phyloP scores from a whole-genome alignment of 2,329 filamentous ascomycete genomes.

The Xylaria sp. region DNA sequence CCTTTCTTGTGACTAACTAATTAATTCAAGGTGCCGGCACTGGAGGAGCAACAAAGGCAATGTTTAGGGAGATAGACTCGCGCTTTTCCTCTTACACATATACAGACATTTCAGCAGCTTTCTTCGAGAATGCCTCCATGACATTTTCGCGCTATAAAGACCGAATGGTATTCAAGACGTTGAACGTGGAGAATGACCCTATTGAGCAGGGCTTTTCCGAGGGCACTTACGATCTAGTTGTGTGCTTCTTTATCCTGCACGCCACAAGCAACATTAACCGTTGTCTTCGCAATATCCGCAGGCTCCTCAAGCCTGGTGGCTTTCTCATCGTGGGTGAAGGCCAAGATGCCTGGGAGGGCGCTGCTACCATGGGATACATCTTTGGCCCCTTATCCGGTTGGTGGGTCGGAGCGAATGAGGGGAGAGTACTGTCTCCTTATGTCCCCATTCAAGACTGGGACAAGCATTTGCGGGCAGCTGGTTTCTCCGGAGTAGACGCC shows the following conservation, averaged over 20 bases:
- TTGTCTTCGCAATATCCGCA: conserved; percentile 1
- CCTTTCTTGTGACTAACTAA: not conserved
- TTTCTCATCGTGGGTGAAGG: not conserved
- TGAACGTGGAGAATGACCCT: conserved; percentile 7
- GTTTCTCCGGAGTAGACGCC: conserved; percentile 2
- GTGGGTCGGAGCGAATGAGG: not conserved
- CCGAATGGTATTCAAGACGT: conserved; percentile 7
- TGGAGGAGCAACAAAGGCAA: conserved; percentile 4
- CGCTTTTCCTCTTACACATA: conserved; percentile 15
- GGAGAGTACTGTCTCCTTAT: not conserved
- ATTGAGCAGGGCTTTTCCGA: not conserved
- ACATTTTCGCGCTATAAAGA: not conserved
- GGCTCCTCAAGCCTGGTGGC: not conserved
- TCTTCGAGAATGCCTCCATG: conserved; percentile 3
- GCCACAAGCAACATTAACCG: conserved; percentile 1
- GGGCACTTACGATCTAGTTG: conserved; percentile 2
- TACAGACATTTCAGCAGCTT: conserved; percentile 16
- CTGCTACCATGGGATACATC: not conserved
- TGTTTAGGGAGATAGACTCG: not conserved
- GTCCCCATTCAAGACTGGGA: not conserved
- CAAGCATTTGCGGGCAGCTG: not conserved
- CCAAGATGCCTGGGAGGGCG: conserved; percentile 1
- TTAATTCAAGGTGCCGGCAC: conserved; percentile 6
- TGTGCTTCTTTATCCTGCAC: conserved; percentile 7
- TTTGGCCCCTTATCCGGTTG: not conserved